Percentiles rank a stretch among this genome's conserved stretches.
phyloP scores from a whole-genome alignment of 2,329 filamentous ascomycete species.

The Sporothrix sp. region DNA sequence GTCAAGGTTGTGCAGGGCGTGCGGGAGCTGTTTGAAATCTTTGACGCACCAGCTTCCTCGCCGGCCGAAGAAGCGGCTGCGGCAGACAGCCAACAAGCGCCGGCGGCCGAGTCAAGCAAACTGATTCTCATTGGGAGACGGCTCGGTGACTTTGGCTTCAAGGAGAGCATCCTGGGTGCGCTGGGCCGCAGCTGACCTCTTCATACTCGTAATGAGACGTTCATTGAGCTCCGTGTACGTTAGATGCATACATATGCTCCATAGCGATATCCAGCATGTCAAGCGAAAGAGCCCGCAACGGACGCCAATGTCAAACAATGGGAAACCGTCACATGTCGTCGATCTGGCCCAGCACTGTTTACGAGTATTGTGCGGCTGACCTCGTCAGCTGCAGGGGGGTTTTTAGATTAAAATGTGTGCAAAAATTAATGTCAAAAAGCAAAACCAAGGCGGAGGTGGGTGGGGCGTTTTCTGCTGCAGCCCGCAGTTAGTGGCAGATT shows the following conservation, averaged over 20 bases:
- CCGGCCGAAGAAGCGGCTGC: slow-evolving; percentile 16
- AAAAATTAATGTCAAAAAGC: background rate
- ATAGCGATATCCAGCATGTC: too few relatives aligned
- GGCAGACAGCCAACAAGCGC: slow-evolving; percentile 8
- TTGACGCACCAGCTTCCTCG: slow-evolving; percentile 44
- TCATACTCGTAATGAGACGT: too few relatives aligned
- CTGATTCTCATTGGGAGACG: slow-evolving; percentile 54
- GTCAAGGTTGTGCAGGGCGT: slow-evolving; percentile 83
- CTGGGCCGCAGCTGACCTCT: background rate
- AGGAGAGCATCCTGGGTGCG: slow-evolving; percentile 27
- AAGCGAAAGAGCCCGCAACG: too few relatives aligned
- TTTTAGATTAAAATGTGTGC: background rate
- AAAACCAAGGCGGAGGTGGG: background rate
- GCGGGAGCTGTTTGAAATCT: slow-evolving; percentile 84
- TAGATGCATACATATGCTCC: too few relatives aligned
- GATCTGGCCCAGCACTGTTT: too few relatives aligned
- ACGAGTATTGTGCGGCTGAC: slow-evolving; percentile 8
- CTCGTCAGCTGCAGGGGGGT: background rate
- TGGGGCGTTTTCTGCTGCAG: too few relatives aligned
- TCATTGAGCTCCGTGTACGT: too few relatives aligned
- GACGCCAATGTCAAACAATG: background rate
- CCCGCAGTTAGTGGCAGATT: too few relatives aligned
- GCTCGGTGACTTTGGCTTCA: slow-evolving; percentile 42
- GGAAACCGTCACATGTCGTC: background rate
- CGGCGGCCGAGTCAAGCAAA: slow-evolving; percentile 36